Conservation (phyloP, 805 yeast genomes). For the Debaryomyces hansenii region DNA sequence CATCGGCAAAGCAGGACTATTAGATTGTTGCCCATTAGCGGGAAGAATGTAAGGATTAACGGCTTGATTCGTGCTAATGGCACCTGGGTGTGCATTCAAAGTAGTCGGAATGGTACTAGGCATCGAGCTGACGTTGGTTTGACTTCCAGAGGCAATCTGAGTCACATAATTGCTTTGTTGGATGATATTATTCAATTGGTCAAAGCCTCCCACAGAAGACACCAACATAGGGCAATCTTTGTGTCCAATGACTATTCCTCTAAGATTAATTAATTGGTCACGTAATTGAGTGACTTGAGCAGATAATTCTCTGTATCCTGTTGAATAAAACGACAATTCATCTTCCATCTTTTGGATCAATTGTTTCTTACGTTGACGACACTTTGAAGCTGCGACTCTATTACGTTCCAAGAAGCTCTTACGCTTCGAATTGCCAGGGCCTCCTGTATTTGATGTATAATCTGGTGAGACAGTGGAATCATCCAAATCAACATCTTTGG, state of each 20-base stretch:
- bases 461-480: background rate
- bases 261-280: slow-evolving; percentile 54
- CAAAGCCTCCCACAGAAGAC: slow-evolving; percentile 48
- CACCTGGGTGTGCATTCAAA: slow-evolving; percentile 12
- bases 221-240: slow-evolving; percentile 46
- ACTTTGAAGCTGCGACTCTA: slow-evolving; percentile 92
- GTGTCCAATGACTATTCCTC: slow-evolving; percentile 49
- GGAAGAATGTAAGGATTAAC: slow-evolving; percentile 1
- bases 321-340: slow-evolving; percentile 67
- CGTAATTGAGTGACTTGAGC: slow-evolving; percentile 57
- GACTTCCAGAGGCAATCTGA: slow-evolving; percentile 23
- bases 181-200: slow-evolving; percentile 43
- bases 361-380: slow-evolving; percentile 92
- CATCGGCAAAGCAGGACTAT: slow-evolving; percentile 1
- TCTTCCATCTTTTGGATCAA: slow-evolving; percentile 79
- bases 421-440: slow-evolving; percentile 42
- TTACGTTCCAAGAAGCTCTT: slow-evolving; percentile 82
- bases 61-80: slow-evolving; percentile 1
- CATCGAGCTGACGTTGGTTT: slow-evolving; percentile 24
- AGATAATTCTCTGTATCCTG: slow-evolving; percentile 67
- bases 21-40: background rate
- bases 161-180: slow-evolving; percentile 31
- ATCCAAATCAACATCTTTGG: slow-evolving; percentile 5
- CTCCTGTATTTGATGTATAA: slow-evolving; percentile 1
- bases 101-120: slow-evolving; percentile 44